Conservation (phyloP, 495 filamentous ascomycete species). For the Penicillium egyptiacum region DNA sequence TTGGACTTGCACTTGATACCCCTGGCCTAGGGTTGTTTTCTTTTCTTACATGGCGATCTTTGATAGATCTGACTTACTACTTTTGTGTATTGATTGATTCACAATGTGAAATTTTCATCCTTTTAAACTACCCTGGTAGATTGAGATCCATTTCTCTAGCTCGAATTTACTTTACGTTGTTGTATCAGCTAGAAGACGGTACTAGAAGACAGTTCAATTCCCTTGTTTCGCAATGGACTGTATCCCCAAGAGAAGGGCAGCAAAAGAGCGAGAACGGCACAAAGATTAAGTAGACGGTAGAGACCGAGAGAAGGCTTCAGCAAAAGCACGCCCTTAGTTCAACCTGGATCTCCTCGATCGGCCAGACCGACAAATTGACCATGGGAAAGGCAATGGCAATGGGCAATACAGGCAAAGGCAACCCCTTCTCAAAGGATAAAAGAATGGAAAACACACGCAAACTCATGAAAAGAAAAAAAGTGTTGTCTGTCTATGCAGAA, state of each 20-base stretch:
- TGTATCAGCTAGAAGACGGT: neutral
- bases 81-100: neutral
- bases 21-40: conserved; percentile 10
- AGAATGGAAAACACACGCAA: conserved; percentile 29
- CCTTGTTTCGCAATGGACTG: conserved; percentile 14
- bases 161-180: neutral
- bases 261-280: conserved; percentile 11
- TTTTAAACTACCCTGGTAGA: neutral
- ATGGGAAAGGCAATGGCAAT: conserved; percentile 8
- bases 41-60: conserved; percentile 10
- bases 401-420: conserved; percentile 8
- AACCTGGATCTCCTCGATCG: conserved; percentile 21
- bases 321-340: conserved; percentile 20
- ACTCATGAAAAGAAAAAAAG: conserved; percentile 34
- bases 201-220: conserved; percentile 9
- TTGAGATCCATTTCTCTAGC: neutral
- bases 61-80: conserved; percentile 23
- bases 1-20: conserved; percentile 6
- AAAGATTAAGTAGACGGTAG: conserved; percentile 25
- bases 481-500: conserved; percentile 40
- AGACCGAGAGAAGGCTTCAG: conserved; percentile 24
- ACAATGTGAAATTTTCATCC: neutral
- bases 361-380: conserved; percentile 10
- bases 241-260: neutral
- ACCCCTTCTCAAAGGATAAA: conserved; percentile 22